Conservation (phyloP, 2,329 filamentous ascomycete species). For the Tolypocladium nubicola region DNA sequence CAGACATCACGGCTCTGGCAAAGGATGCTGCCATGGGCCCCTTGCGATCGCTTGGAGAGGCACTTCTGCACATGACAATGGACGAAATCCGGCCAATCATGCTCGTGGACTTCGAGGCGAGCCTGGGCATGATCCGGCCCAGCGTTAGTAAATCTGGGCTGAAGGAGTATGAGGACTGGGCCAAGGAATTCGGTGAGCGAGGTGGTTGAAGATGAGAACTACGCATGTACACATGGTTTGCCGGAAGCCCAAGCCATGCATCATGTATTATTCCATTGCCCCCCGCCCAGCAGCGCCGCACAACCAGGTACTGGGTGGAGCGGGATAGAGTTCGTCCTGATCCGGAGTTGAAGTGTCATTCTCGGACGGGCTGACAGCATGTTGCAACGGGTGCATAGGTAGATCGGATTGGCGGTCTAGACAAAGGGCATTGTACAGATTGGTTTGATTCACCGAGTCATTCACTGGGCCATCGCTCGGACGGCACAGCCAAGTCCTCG, state of each 20-base stretch:
- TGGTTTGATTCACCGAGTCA: neutral
- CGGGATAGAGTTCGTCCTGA: neutral
- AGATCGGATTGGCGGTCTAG: neutral
- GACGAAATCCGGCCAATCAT: conserved; percentile 86
- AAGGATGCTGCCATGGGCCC: conserved; percentile 99
- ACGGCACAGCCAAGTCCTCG: neutral
- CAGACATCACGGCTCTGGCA: conserved; percentile 89
- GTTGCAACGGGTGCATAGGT: neutral
- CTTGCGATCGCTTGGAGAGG: conserved; percentile 79
- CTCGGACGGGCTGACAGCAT: neutral
- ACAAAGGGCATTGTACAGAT: neutral
- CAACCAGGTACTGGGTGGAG: neutral
- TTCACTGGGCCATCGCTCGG: neutral
- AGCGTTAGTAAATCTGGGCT: conserved; percentile 80
- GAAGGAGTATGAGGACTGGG: conserved; percentile 90
- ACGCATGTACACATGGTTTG: neutral
- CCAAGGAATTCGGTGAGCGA: conserved; percentile 81
- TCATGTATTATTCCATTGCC: too few relatives aligned
- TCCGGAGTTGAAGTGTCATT: neutral
- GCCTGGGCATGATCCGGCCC: conserved; percentile 74
- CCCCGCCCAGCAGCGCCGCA: too few relatives aligned
- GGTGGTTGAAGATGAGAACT: conserved; percentile 47
- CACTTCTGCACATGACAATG: conserved; percentile 80
- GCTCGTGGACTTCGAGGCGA: conserved; percentile 73
- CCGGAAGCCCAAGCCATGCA: neutral